Evolutionary conservation across 106 monocot species (phyloP).

Genomic region (Dendrobium chrysotoxum): DNA sequence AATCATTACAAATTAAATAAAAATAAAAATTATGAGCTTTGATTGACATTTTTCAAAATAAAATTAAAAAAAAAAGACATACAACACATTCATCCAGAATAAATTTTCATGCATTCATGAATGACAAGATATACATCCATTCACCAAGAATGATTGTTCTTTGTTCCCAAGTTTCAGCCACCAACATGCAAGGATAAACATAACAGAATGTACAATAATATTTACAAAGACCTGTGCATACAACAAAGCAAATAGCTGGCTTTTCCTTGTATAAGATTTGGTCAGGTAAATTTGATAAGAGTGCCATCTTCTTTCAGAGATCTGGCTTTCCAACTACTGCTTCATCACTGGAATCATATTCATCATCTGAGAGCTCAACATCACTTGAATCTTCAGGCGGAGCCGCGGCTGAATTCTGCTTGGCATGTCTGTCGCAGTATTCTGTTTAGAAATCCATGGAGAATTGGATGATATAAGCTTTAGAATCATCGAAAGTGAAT

Average conservation of each 20-base stretch:
- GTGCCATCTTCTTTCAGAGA: slow-evolving; percentile 24
- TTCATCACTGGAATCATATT: slow-evolving; percentile 66
- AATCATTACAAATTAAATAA: too few species aligned
- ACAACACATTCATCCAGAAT: background rate
- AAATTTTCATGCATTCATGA: background rate
- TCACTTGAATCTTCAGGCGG: slow-evolving; percentile 69
- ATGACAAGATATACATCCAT: background rate
- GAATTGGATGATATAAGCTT: background rate
- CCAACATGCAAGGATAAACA: background rate
- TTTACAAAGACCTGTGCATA: background rate
- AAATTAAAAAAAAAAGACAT: too few species aligned
- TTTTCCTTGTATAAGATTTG: background rate
- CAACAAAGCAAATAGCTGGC: background rate
- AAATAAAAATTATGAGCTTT: too few species aligned
- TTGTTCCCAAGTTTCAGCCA: background rate
- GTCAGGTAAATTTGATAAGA: background rate
- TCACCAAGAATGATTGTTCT: background rate
- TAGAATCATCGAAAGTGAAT: background rate
- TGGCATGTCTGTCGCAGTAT: slow-evolving; percentile 88
- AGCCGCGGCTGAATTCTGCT: slow-evolving; percentile 44
- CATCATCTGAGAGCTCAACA: slow-evolving; percentile 76
- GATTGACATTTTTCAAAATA: too few species aligned
- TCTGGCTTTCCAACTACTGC: slow-evolving; percentile 65
- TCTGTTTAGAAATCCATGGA: slow-evolving; percentile 28
- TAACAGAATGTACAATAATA: background rate